A percentile compares a stretch with the other conserved stretches of the same genome.
Conservation (phyloP, 345 rosid genomes). For the Fremontodendron californicum region DNA sequence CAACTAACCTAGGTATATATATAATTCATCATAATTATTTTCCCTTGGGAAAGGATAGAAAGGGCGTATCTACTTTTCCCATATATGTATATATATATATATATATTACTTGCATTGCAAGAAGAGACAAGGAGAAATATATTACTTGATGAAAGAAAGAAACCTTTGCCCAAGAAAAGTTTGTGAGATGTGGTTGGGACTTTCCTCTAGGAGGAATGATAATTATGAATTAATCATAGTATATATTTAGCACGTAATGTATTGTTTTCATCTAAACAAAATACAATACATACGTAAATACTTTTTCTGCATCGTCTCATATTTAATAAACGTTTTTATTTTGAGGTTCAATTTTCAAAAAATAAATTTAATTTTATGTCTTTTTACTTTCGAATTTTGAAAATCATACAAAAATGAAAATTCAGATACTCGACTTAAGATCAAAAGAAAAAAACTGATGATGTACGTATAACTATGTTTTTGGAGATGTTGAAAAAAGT, state of each 20-base stretch:
- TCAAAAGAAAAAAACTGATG: no score
- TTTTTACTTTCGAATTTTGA: not conserved
- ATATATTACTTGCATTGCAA: constrained; percentile 19
- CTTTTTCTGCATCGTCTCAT: not conserved
- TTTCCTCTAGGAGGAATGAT: constrained; percentile 12
- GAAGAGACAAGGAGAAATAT: constrained; percentile 4
- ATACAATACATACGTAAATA: not conserved
- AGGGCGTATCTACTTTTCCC: constrained; percentile 5
- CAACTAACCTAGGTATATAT: constrained; percentile 15
- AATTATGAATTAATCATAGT: not conserved
- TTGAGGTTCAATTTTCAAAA: not conserved
- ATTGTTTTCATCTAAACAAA: not conserved
- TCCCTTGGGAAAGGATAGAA: not conserved
- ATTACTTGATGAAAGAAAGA: not conserved
- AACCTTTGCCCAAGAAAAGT: constrained; percentile 7
- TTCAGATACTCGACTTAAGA: not conserved
- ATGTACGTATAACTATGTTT: no score
- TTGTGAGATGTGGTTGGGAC: constrained; percentile 19
- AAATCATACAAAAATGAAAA: not conserved
- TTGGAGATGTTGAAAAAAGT: not conserved
- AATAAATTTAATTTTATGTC: not conserved
- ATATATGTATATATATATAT: constrained; percentile 1
- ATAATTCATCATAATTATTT: constrained; percentile 6
- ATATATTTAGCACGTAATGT: not conserved
- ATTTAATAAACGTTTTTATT: not conserved